phyloP scores from a whole-genome alignment of 1,284 basidiomycete species.

The Trametes polyzona region DNA sequence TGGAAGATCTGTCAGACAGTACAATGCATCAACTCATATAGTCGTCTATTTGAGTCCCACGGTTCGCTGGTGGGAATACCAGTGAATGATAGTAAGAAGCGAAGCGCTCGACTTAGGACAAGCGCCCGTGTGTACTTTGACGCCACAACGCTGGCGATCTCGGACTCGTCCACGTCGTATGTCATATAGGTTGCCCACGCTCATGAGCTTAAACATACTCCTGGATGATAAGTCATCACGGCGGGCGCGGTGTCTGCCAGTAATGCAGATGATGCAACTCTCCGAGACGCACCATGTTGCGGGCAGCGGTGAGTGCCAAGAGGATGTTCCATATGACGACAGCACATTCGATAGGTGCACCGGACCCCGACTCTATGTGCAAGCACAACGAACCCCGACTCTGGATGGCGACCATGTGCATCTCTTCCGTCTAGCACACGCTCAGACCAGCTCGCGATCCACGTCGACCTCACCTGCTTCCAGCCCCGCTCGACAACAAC shows the following conservation, averaged over 20 bases:
- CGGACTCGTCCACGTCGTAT: too few species aligned
- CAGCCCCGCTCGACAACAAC: too few species aligned
- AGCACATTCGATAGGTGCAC: not conserved
- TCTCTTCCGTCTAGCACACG: not conserved
- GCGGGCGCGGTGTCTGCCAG: too few species aligned
- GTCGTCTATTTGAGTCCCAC: not conserved
- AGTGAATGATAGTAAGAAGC: too few species aligned
- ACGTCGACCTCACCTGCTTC: not conserved
- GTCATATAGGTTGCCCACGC: too few species aligned
- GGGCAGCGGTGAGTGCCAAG: not conserved
- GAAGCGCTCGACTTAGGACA: too few species aligned
- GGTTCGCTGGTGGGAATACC: not conserved
- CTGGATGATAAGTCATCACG: too few species aligned
- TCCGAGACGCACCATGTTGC: not conserved
- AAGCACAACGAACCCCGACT: not conserved
- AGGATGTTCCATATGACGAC: not conserved
- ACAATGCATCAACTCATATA: not conserved
- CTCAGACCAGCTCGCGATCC: not conserved
- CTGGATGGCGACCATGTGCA: not conserved
- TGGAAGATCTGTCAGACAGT: constrained; percentile 1
- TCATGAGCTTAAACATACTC: too few species aligned
- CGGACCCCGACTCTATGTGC: not conserved
- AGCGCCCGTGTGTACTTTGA: too few species aligned
- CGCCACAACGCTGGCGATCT: too few species aligned
- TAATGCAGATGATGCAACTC: too few species aligned